Base-by-base conservation (phyloP, 257 asterid genomes). In the Solanum etuberosum region DNA sequence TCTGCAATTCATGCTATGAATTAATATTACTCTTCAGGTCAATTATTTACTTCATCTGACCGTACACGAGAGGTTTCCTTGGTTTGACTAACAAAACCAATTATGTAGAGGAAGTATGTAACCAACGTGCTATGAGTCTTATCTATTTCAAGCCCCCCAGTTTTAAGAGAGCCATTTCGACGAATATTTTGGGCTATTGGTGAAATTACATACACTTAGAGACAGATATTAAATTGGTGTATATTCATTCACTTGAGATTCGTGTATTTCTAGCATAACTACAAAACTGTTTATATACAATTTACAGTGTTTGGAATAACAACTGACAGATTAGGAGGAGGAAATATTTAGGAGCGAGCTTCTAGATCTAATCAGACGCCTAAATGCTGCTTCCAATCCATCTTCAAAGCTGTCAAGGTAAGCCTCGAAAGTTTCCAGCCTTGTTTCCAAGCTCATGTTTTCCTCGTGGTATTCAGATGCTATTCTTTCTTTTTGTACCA, bases 401-500 rank as follows among this genome's bases (percentile, higher is more conserved):
- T 14, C 42, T 57, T 84, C 86, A n/a, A 84, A 23, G 37, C 57
- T 42, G 59, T 61, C 77, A 61, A 84, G 86, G 51, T 84, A 42
- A 8, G 86, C 38, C 38, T 29, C 9, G 14, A 76, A 76, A 23
- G 46, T 88, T 85, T 87, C 88, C 8, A 91, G 27, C 77, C 84
- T 87, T 3, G 83, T 6, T 83, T 32, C 72, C 25, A 83, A 83
- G 21, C 87, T 91, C 38, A 18, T 5, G 16, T 23, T 80, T 25
- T 83, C 78, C 20, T 80, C 31, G 68, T 90, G 87, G 63, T 37
- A 83, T 87, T 89, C 91, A 20, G 83, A 81, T 65, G 86, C 86
- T 5, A 88, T 88, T 82, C 61, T 80, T 59, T 86, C 91, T 23
- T 76, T 89, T 11, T 87, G 86, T n/a, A 88, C 67, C 37, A 91